Percentiles rank a stretch among this genome's conserved stretches.
phyloP scores from a whole-genome alignment of 495 filamentous ascomycete species.

The Wilcoxina mikolae region DNA sequence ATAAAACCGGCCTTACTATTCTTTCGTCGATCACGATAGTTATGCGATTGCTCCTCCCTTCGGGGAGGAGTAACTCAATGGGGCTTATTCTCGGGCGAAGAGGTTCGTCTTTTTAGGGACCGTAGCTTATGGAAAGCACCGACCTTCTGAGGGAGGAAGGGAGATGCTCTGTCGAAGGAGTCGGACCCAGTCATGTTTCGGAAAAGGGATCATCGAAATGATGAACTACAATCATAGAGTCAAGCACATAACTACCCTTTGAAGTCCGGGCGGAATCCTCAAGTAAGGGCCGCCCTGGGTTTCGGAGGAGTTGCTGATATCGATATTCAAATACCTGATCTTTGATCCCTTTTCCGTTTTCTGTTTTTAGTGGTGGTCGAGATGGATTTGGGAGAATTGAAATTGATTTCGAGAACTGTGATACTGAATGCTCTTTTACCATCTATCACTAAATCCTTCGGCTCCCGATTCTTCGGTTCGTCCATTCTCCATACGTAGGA shows the following conservation, averaged over 20 bases:
- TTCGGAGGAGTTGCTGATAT: constrained; percentile 1
- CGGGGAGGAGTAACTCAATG: constrained; percentile 82
- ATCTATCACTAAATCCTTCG: too few species aligned
- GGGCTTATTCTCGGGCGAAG: constrained; percentile 99
- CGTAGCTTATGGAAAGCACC: constrained; percentile 49
- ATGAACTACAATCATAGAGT: constrained; percentile 4
- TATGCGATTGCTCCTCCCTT: constrained; percentile 85
- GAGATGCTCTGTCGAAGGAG: background rate
- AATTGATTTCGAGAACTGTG: too few species aligned
- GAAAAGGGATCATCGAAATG: constrained; percentile 2
- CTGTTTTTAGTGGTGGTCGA: too few species aligned
- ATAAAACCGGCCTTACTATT: constrained; percentile 85
- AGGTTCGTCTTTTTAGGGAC: constrained; percentile 41
- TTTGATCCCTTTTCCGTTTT: background rate
- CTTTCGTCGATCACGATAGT: constrained; percentile 84
- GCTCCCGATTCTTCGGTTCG: too few species aligned
- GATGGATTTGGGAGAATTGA: too few species aligned
- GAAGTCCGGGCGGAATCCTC: background rate
- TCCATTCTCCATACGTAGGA: too few species aligned
- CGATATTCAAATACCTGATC: constrained; percentile 1
- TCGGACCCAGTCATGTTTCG: too few species aligned
- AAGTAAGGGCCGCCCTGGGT: constrained; percentile 3
- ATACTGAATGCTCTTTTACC: too few species aligned
- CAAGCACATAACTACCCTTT: constrained; percentile 4
- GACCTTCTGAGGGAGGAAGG: background rate